Conservation (phyloP, 1,284 basidiomycete species). For the Ustilago esculenta region DNA sequence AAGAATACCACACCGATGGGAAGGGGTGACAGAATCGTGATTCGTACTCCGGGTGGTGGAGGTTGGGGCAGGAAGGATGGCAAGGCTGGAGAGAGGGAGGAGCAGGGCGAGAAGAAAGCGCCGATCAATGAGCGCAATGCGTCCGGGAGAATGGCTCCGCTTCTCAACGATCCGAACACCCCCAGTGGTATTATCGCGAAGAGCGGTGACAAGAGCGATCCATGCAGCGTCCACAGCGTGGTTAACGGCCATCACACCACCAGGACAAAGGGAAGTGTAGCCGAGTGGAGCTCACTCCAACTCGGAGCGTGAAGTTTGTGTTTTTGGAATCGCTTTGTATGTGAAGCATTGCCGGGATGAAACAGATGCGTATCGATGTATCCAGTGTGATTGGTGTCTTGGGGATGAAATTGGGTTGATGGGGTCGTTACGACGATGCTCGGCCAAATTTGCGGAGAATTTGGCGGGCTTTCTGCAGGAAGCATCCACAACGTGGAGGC, state of each 20-base stretch:
- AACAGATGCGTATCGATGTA: too few species aligned
- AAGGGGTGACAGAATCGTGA: conserved; percentile 80
- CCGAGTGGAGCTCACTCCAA: conserved; percentile 51
- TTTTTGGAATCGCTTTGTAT: too few species aligned
- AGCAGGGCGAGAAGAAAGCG: conserved; percentile 4
- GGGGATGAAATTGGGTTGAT: not conserved
- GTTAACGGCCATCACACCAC: conserved; percentile 28
- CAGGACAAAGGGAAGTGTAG: conserved; percentile 50
- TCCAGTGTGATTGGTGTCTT: too few species aligned
- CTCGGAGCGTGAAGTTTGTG: conserved; percentile 53
- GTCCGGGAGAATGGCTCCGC: conserved; percentile 40
- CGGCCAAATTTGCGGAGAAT: not conserved
- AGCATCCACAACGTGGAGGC: conserved; percentile 17
- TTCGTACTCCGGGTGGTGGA: conserved; percentile 92
- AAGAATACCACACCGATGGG: conserved; percentile 87
- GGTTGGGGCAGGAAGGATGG: conserved; percentile 76
- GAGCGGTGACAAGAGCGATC: conserved; percentile 15
- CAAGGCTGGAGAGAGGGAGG: not conserved
- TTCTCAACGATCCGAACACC: conserved; percentile 30
- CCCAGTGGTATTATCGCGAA: conserved; percentile 31
- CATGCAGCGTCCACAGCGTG: conserved; percentile 18
- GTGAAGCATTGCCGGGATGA: too few species aligned
- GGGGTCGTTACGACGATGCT: not conserved
- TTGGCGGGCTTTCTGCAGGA: not conserved
- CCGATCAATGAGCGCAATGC: conserved; percentile 45